These are phyloP conservation scores for Yamadazyma friedrichii DNA, from an alignment of 1,139 yeast genomes.

Conservation along the genomic window DNA sequence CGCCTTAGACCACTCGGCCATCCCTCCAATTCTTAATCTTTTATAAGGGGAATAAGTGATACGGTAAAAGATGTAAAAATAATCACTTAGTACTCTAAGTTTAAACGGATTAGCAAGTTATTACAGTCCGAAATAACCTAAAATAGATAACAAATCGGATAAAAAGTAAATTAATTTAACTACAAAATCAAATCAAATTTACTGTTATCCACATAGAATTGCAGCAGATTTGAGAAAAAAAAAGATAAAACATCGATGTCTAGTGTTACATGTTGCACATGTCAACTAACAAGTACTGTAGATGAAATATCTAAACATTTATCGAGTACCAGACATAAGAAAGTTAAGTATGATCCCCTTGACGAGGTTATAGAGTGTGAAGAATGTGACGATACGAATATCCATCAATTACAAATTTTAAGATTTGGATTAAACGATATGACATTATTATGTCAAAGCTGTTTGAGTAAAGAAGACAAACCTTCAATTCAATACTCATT, in stretches of 20 bases:
- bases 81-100: too few species aligned
- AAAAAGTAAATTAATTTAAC: too few species aligned
- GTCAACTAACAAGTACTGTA: slow-evolving; percentile 9
- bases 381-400: slow-evolving; percentile 53
- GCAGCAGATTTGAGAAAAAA: background rate
- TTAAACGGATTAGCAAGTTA: too few species aligned
- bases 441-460: slow-evolving; percentile 47
- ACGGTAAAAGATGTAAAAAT: too few species aligned
- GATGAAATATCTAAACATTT: slow-evolving; percentile 43
- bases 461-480: slow-evolving; percentile 46
- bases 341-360: slow-evolving; percentile 30
- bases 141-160: too few species aligned
- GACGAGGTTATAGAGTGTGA: slow-evolving; percentile 54
- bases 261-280: slow-evolving; percentile 15
- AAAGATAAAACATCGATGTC: slow-evolving; percentile 8
- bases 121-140: too few species aligned
- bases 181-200: too few species aligned
- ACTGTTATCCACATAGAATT: too few species aligned
- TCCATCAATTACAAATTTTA: slow-evolving; percentile 51
- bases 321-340: slow-evolving; percentile 53
- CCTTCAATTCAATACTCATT: slow-evolving; percentile 52
- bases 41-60: too few species aligned
- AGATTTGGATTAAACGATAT: slow-evolving; percentile 58
- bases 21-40: slow-evolving; percentile 9
- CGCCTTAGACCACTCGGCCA: slow-evolving; percentile 14